These are phyloP conservation scores for Candida neerlandica DNA, from an alignment of 1,139 yeast genomes.

Conservation along the genomic window DNA sequence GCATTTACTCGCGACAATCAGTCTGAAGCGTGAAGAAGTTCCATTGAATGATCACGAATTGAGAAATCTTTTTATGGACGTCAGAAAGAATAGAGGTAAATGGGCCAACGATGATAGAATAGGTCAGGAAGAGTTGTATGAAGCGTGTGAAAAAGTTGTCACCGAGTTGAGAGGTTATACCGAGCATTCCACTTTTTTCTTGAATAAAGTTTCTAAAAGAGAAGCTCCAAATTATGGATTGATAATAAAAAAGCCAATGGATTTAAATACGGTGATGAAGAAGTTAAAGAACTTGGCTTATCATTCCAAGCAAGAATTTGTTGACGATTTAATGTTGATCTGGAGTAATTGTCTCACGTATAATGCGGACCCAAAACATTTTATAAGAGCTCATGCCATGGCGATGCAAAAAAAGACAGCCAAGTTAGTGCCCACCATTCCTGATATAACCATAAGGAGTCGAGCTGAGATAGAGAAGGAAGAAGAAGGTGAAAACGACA, in stretches of 20 bases:
- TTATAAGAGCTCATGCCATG: slow-evolving; percentile 84
- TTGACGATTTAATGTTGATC: slow-evolving; percentile 88
- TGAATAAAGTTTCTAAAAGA: slow-evolving; percentile 91
- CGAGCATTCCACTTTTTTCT: slow-evolving; percentile 94
- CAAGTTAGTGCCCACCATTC: slow-evolving; percentile 77
- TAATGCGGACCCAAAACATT: slow-evolving; percentile 95
- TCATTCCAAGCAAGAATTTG: slow-evolving; percentile 82
- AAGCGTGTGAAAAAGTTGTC: slow-evolving; percentile 95
- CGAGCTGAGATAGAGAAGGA: slow-evolving; percentile 88
- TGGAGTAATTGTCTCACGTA: slow-evolving; percentile 94
- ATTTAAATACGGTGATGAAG: slow-evolving; percentile 89
- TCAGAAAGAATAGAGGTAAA: slow-evolving; percentile 90
- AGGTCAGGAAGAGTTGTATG: slow-evolving; percentile 97
- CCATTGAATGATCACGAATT: slow-evolving; percentile 83
- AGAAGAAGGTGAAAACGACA: slow-evolving; percentile 45
- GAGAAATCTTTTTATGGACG: slow-evolving; percentile 85
- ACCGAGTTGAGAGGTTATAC: slow-evolving; percentile 88
- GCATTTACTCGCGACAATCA: slow-evolving; percentile 77
- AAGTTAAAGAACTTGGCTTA: slow-evolving; percentile 82
- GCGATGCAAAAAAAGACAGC: slow-evolving; percentile 94
- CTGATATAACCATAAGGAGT: slow-evolving; percentile 80
- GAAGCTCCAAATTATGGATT: slow-evolving; percentile 97
- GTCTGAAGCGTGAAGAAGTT: slow-evolving; percentile 72
- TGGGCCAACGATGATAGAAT: slow-evolving; percentile 95
- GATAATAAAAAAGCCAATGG: slow-evolving; percentile 94